Evolutionary conservation across 345 rosid species (phyloP), one percentile per base, ranked within the genome.

Genomic region (Geranium brycei): DNA sequence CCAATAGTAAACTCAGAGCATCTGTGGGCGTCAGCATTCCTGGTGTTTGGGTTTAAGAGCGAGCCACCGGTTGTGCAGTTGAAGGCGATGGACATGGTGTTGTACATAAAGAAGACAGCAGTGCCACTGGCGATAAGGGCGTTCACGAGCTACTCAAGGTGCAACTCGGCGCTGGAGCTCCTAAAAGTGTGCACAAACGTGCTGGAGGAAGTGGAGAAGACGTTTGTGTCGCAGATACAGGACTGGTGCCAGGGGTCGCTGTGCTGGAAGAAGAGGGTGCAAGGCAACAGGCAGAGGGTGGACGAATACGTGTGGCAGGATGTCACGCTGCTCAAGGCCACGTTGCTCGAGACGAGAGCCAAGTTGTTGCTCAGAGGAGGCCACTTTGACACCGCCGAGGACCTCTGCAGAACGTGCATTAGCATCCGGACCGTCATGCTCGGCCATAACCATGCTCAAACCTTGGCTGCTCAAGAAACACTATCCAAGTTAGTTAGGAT

Each of bases 231-330:
- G 31, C 96, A 91, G 74, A 80, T 84, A 71, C 91, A 89, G 73
- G 92, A 89, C 68, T 84, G 87, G 92, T 83, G 92, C 62, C 92
- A 84, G 5, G 87, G 85, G 2, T 84, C 91, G 0, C 89, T 91
- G 4, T 91, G 95, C 67, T 91, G 98, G 98, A 91, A 78, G 80
- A 89, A 82, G 71, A 80, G 73, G 61, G 55, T 78, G 31, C 80
- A 71, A 38, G 82, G 86, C 10, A 51, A 31, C 1, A 23, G 31
- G 5, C 51, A 60, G 59, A 79, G 78, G 62, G 87, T 91, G 17
- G 91, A 91, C 67, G 96, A 87, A 64, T 86, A 87, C 41, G 92
- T 92, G 74, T 92, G 96, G 96, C 91, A 84, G 67, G 95, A 92
- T 19, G 95, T 86, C 59, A 92, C 96, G 35, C 61, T 89, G 75